Evolutionary conservation across 495 filamentous ascomycete genomes (phyloP).

Genomic region (Lasiosphaeris hirsuta): DNA sequence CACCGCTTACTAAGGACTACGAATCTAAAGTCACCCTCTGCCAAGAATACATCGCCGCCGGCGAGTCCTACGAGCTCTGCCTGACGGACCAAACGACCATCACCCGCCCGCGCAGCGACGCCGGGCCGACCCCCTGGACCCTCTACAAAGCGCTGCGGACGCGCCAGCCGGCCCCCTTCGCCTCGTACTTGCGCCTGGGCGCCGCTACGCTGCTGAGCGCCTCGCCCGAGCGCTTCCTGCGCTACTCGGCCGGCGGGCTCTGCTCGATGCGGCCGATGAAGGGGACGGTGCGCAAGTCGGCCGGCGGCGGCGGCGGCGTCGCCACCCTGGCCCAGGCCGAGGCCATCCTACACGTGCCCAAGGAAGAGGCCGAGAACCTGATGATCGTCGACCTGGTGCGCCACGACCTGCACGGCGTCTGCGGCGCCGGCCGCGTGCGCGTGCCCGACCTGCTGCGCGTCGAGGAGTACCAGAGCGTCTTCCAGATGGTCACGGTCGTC

Average conservation of each 20-base stretch:
- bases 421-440: constrained; percentile 64
- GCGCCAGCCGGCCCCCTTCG: constrained; percentile 82
- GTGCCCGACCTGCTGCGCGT: constrained; percentile 70
- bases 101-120: constrained; percentile 34
- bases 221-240: constrained; percentile 90
- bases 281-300: constrained; percentile 78
- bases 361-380: constrained; percentile 92
- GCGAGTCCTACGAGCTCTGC: constrained; percentile 92
- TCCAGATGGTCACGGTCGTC: constrained; percentile 85
- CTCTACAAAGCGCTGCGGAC: constrained; percentile 68
- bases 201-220: constrained; percentile 69
- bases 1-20: constrained; percentile 57
- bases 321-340: constrained; percentile 64
- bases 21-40: constrained; percentile 62
- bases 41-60: constrained; percentile 66
- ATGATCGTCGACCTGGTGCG: constrained; percentile 97
- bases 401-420: constrained; percentile 83
- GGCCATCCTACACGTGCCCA: constrained; percentile 66
- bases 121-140: constrained; percentile 55
- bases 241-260: constrained; percentile 55
- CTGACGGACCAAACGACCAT: constrained; percentile 73
- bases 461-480: constrained; percentile 87
- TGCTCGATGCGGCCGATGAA: constrained; percentile 86
- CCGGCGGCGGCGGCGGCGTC: constrained; percentile 34
- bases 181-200: constrained; percentile 73